phyloP scores from a whole-genome alignment of 345 rosid species.

The Alliaria petiolata region DNA sequence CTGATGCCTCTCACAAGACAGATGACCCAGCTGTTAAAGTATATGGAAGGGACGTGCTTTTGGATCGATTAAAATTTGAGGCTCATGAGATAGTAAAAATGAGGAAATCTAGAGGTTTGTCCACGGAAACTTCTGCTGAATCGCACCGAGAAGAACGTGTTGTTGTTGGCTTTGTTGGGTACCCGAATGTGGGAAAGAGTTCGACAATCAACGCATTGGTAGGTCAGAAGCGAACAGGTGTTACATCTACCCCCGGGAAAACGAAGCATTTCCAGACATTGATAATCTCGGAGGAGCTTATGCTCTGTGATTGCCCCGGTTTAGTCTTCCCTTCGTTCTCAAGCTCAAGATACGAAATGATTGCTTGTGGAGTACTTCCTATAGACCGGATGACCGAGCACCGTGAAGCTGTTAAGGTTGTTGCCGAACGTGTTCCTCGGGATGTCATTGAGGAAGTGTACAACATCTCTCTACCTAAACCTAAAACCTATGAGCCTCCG shows the following conservation, averaged over 20 bases:
- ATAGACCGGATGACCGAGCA: slow-evolving; percentile 89
- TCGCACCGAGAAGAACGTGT: slow-evolving; percentile 39
- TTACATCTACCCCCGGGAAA: slow-evolving; percentile 93
- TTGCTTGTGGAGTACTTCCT: slow-evolving; percentile 93
- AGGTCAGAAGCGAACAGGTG: slow-evolving; percentile 90
- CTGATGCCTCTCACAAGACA: slow-evolving; percentile 27
- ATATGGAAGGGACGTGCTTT: slow-evolving; percentile 78
- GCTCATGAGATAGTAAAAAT: slow-evolving; percentile 66
- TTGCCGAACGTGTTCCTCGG: slow-evolving; percentile 73
- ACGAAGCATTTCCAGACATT: slow-evolving; percentile 94
- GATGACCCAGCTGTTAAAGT: slow-evolving; percentile 58
- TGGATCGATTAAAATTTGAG: slow-evolving; percentile 63
- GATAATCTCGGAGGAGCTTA: slow-evolving; percentile 73
- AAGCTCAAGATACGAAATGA: slow-evolving; percentile 86
- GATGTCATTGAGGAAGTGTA: slow-evolving; percentile 60
- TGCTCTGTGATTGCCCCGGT: slow-evolving; percentile 90
- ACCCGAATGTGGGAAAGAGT: slow-evolving; percentile 95
- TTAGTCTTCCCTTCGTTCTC: slow-evolving; percentile 91
- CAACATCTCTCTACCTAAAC: slow-evolving; percentile 73
- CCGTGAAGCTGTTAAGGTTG: slow-evolving; percentile 86
- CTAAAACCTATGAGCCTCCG: slow-evolving; percentile 76
- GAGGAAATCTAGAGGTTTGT: slow-evolving; percentile 43
- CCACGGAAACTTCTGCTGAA: slow-evolving; percentile 23
- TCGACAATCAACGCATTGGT: slow-evolving; percentile 93
- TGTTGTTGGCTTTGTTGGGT: slow-evolving; percentile 86